Percentiles rank a stretch among this genome's conserved stretches.
phyloP scores from a whole-genome alignment of 768 basidiomycete species.

The Tulasnella calospora region DNA sequence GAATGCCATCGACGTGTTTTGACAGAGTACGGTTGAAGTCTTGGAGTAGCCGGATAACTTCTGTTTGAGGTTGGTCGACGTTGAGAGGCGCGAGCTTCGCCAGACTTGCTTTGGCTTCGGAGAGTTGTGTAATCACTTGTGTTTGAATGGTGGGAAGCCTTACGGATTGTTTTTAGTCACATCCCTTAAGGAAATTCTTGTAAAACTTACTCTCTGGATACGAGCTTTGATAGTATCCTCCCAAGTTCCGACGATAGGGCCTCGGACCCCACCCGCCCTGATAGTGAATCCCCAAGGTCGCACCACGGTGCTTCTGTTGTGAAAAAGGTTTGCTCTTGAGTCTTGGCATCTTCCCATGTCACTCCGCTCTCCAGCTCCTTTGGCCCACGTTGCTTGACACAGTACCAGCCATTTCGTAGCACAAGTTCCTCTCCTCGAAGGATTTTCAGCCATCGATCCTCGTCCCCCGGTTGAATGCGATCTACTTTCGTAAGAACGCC shows the following conservation, averaged over 20 bases:
- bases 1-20: constrained; percentile 49
- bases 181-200: neutral
- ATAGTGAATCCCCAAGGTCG: constrained; percentile 38
- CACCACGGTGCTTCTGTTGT: constrained; percentile 24
- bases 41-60: constrained; percentile 49
- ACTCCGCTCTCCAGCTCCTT: constrained; percentile 48
- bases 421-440: constrained; percentile 34
- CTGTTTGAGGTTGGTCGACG: constrained; percentile 51
- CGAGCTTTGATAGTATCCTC: constrained; percentile 48
- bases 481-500: constrained; percentile 77
- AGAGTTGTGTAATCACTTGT: constrained; percentile 50
- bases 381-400: constrained; percentile 53
- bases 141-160: constrained; percentile 62
- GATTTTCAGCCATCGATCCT: constrained; percentile 49
- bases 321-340: constrained; percentile 56
- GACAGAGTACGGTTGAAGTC: constrained; percentile 47
- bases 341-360: constrained; percentile 58
- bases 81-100: constrained; percentile 48
- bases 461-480: constrained; percentile 53
- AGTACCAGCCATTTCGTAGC: constrained; percentile 56
- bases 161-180: neutral
- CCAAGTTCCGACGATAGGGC: constrained; percentile 50
- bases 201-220: no score
- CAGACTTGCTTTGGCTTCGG: constrained; percentile 38
- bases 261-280: constrained; percentile 30